Base-by-base conservation (phyloP, 306 rosid species). In the Herpetospermum pedunculosum region DNA sequence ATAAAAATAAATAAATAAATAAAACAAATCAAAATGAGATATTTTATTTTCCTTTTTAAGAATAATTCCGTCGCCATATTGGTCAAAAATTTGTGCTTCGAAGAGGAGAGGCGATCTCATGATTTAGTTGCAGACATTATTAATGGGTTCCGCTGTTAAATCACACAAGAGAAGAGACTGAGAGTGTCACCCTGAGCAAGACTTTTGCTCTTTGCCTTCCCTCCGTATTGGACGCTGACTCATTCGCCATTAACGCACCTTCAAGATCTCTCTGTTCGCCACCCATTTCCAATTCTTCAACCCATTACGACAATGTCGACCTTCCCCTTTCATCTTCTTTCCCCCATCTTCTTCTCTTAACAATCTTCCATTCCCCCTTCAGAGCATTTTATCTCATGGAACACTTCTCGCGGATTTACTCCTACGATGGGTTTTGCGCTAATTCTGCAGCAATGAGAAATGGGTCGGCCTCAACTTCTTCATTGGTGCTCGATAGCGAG, bases 401-500 rank as follows among this genome's bases (percentile, higher is more conserved):
- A 4, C 59, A 46, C 21, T 71, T 49, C 37, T 71, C 75, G 0
- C 59, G 28, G 44, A 71, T 49, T 71, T 83, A 83, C 76, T 73
- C 79, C 21, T 57, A 32, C 38, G 55, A 83, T 72, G 82, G 81
- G 49, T 73, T 85, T 83, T 64, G 77, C 67, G 81, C 71, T 25
- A 80, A 71, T 26, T 82, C 80, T 54, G 63, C 29, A 0, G 62
- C 65, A 4, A 53, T 50, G 32, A 81, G 82, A 77, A 76, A 63
- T 82, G 87, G 90, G 78, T 60, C 80, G 52, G 82, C 69, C 81
- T 84, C 92, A 40, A 73, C 87, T 77, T 82, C 87, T 19, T 84
- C 92, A 59, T 47, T 86, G 75, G 84, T 90, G 74, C 79, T 90
- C 83, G 92, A 90, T 68, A 34, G 81, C 23, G 85, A 71, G 47